Evolutionary conservation across 345 rosid genomes (phyloP), one percentile per base, ranked within the genome.

Genomic region (Bruguiera sexangula): DNA sequence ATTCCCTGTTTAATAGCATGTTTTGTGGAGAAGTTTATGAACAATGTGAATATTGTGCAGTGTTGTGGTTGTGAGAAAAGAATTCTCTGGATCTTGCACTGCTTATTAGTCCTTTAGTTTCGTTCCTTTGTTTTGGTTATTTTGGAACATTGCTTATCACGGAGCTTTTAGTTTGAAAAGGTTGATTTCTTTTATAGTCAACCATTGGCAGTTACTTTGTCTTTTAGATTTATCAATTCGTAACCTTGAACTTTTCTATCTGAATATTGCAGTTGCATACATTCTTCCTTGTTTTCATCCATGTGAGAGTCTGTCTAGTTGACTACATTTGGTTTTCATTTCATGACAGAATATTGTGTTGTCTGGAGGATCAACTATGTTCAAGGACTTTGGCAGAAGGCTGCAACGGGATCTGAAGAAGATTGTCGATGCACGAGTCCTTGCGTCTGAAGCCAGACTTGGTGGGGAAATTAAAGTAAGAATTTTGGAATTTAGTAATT

Each of bases 361-460:
- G 78, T 91, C 98, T 27, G 99, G 99, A 59, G 97, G 99, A 53
- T 95, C 97, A 76, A 95, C 99, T 26, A 88, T 95, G 99, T 94
- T 94, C 88, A 94, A 94, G 80, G 98, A 94, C 81, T 91, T 94
- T 65, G 91, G 90, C 74, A 87, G 96, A 84, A 88, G 97, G 83
- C 82, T 94, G 85, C 98, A 94, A 70, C 87, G 98, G 67, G 98
- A 94, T 83, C 72, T 94, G 69, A 94, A 94, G 82, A 94, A 91
- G 80, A 91, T 94, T 75, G 97, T 94, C 46, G 97, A 94, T 83
- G 85, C 90, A 46, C 87, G 96, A 53, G 95, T 86, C 78, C 87
- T 82, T 69, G 87, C 96, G 46, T 87, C 91, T 63, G 91, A 87
- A 78, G 88, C 93, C 64, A 91, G 87, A 66, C 83, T 85, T 63